Conservation (phyloP, 257 asterid genomes). For the Handroanthus guayacan region DNA sequence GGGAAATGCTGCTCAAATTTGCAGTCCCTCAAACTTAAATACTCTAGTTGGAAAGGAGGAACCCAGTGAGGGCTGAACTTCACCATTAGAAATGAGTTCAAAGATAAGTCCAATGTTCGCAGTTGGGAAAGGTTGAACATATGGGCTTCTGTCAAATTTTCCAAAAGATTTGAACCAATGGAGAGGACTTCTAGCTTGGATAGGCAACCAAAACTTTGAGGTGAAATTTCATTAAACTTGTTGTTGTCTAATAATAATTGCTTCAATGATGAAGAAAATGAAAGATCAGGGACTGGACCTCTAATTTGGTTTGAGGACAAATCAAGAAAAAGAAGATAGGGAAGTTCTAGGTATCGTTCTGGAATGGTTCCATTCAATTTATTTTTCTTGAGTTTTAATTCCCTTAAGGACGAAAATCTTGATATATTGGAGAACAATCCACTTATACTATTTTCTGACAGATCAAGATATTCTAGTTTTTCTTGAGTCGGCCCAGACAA, state of each 20-base stretch:
- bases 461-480: background rate
- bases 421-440: background rate
- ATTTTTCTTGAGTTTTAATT: no score
- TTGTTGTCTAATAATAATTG: background rate
- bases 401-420: no score
- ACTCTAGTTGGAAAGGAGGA: constrained; percentile 2
- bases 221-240: background rate
- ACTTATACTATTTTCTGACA: background rate
- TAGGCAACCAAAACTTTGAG: constrained; percentile 2
- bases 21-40: background rate
- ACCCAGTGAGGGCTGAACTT: constrained; percentile 1
- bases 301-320: background rate
- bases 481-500: background rate
- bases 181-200: constrained; percentile 17
- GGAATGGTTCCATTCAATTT: background rate
- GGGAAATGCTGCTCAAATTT: constrained; percentile 33
- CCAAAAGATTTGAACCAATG: constrained; percentile 11
- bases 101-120: no score
- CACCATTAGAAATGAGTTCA: background rate
- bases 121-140: no score
- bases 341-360: background rate
- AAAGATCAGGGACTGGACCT: background rate
- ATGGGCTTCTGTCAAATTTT: no score
- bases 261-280: no score
- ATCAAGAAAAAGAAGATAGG: background rate